Evolutionary conservation across 345 rosid species (phyloP).

Genomic region (Brassica juncea): DNA sequence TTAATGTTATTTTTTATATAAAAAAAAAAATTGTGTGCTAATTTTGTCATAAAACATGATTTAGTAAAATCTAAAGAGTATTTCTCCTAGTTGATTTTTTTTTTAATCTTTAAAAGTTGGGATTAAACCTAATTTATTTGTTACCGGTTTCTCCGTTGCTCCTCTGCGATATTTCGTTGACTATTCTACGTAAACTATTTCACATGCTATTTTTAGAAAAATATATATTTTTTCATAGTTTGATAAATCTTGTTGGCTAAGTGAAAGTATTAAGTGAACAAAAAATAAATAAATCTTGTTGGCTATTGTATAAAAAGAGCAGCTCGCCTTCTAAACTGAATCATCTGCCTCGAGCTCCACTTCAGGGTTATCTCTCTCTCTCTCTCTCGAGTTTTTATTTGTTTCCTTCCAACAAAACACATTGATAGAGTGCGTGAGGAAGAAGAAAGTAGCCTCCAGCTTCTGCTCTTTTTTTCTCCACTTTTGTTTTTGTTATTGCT

Average conservation of each 20-base stretch:
- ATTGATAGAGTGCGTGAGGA: slow-evolving; percentile 24
- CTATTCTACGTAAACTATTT: slow-evolving; percentile 20
- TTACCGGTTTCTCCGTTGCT: slow-evolving; percentile 28
- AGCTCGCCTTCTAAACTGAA: slow-evolving; percentile 31
- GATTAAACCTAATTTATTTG: neutral
- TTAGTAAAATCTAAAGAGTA: too few species aligned
- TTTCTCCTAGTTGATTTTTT: too few species aligned
- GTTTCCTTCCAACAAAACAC: neutral
- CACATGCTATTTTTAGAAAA: neutral
- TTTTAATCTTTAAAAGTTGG: too few species aligned
- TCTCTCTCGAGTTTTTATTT: slow-evolving; percentile 5
- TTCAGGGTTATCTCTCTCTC: slow-evolving; percentile 26
- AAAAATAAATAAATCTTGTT: neutral
- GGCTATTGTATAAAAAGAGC: slow-evolving; percentile 29
- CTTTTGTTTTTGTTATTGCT: too few species aligned
- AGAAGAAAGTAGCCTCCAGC: slow-evolving; percentile 23
- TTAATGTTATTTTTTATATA: too few species aligned
- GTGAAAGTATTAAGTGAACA: too few species aligned
- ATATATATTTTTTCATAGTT: neutral
- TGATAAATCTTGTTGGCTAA: neutral
- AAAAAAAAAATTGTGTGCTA: too few species aligned
- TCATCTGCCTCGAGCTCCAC: slow-evolving; percentile 38
- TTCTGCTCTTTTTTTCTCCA: neutral
- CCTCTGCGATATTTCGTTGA: neutral
- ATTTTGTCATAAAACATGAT: too few species aligned